Evolutionary conservation across 2,329 filamentous ascomycete species (phyloP).

Genomic region (Penicillium sp.): DNA sequence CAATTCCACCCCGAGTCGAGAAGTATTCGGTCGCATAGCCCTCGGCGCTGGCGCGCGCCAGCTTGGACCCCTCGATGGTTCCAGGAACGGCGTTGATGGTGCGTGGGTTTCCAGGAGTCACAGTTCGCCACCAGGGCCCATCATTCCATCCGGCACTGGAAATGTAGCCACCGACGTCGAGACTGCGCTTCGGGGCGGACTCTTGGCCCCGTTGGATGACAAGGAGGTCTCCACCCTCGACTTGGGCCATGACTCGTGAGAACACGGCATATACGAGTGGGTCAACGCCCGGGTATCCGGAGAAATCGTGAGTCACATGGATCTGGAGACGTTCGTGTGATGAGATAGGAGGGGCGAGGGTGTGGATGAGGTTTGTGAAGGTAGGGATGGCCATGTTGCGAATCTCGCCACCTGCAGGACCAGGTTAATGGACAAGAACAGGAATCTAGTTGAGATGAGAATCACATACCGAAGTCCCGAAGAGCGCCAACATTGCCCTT

Average conservation of each 20-base stretch:
- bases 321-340: constrained; percentile 96
- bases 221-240: constrained; percentile 91
- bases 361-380: constrained; percentile 92
- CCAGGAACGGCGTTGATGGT: constrained; percentile 80
- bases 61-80: constrained; percentile 82
- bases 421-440: not conserved
- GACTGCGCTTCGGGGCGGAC: constrained; percentile 67
- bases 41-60: constrained; percentile 86
- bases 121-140: constrained; percentile 87
- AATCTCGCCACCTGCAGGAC: constrained; percentile 73
- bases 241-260: constrained; percentile 95
- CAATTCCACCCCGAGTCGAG: constrained; percentile 72
- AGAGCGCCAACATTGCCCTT: constrained; percentile 82
- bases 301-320: constrained; percentile 94
- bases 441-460: not conserved
- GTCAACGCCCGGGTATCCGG: constrained; percentile 91
- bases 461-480: constrained; percentile 67
- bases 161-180: constrained; percentile 38
- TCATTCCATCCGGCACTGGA: constrained; percentile 73
- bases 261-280: constrained; percentile 91
- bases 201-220: constrained; percentile 94
- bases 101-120: constrained; percentile 62
- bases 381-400: constrained; percentile 86
- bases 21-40: constrained; percentile 86
- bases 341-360: constrained; percentile 91